Evolutionary conservation across 495 filamentous ascomycete genomes (phyloP).

Genomic region (Xanthoparmelia taractica): DNA sequence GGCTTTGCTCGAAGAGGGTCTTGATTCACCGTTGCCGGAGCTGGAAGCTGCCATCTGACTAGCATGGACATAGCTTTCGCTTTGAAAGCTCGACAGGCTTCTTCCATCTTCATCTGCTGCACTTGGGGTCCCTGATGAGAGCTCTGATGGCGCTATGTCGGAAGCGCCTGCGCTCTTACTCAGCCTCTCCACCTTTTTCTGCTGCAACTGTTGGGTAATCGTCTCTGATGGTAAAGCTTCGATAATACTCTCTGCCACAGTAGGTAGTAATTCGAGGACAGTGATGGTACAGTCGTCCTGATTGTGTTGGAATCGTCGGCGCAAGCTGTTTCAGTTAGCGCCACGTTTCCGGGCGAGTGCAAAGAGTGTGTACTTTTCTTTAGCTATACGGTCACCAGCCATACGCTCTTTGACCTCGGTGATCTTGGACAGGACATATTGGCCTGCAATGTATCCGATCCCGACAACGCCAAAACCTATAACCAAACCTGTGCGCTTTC

Average conservation of each 20-base stretch:
- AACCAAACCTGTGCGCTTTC: constrained; percentile 83
- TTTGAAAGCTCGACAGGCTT: constrained; percentile 67
- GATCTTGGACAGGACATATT: constrained; percentile 86
- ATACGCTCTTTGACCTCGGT: constrained; percentile 88
- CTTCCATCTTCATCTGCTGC: constrained; percentile 74
- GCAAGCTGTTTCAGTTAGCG: constrained; percentile 54
- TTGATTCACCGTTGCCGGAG: constrained; percentile 34
- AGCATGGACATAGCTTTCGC: constrained; percentile 70
- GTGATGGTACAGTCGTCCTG: constrained; percentile 98
- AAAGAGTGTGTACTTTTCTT: constrained; percentile 65
- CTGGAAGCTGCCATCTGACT: constrained; percentile 59
- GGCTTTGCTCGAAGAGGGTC: constrained; percentile 69
- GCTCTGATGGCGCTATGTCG: constrained; percentile 49
- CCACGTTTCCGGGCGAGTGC: not conserved
- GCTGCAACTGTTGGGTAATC: constrained; percentile 82
- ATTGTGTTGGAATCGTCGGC: constrained; percentile 94
- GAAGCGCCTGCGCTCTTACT: constrained; percentile 46
- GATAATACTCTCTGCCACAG: constrained; percentile 79
- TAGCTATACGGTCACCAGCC: constrained; percentile 88
- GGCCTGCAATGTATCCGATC: constrained; percentile 82
- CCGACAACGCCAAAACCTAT: constrained; percentile 80
- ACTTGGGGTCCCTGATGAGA: constrained; percentile 67
- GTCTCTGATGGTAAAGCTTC: constrained; percentile 82
- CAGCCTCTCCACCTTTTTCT: constrained; percentile 76
- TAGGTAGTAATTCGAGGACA: constrained; percentile 90